A percentile compares a stretch with the other conserved stretches of the same genome.
phyloP scores from a whole-genome alignment of 1,284 basidiomycete genomes.

The Ustilago cynodontis region DNA sequence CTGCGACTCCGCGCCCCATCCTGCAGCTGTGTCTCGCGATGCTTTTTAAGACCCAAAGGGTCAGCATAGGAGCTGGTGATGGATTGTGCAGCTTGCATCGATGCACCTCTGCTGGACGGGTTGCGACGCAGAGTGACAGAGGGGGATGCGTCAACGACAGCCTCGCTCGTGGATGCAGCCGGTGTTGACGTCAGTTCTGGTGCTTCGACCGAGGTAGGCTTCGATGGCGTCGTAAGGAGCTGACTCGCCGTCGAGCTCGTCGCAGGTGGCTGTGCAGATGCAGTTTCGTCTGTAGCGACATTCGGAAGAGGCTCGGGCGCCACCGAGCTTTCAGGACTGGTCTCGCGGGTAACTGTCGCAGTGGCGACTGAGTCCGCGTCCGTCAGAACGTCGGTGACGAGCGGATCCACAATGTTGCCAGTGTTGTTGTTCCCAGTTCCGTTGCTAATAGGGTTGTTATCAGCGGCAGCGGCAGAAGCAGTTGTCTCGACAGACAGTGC shows the following conservation, averaged over 20 bases:
- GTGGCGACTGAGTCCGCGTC: constrained; percentile 43
- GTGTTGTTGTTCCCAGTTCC: neutral
- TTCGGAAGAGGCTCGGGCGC: constrained; percentile 4
- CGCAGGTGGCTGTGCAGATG: neutral
- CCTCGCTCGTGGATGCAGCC: neutral
- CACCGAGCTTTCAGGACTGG: constrained; percentile 24
- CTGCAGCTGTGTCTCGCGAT: constrained; percentile 28
- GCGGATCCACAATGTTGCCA: constrained; percentile 26
- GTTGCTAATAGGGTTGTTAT: neutral
- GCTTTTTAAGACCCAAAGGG: constrained; percentile 44
- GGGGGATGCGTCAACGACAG: constrained; percentile 12
- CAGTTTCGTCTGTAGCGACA: neutral
- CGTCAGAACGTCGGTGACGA: constrained; percentile 34
- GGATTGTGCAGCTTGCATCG: constrained; percentile 43
- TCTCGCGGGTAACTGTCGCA: constrained; percentile 42
- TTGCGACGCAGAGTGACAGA: constrained; percentile 27
- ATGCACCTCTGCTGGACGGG: constrained; percentile 40
- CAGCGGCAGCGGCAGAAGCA: neutral
- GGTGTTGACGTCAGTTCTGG: constrained; percentile 8
- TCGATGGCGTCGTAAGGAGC: neutral
- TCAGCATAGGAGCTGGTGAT: constrained; percentile 42
- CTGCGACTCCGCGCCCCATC: constrained; percentile 29
- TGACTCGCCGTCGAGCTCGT: neutral
- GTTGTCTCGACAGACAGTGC: neutral
- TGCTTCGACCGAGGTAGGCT: neutral